Percentiles rank a stretch among this genome's conserved stretches.
phyloP scores from a whole-genome alignment of 1,284 basidiomycete genomes.

The Leccinum pachyderme region DNA sequence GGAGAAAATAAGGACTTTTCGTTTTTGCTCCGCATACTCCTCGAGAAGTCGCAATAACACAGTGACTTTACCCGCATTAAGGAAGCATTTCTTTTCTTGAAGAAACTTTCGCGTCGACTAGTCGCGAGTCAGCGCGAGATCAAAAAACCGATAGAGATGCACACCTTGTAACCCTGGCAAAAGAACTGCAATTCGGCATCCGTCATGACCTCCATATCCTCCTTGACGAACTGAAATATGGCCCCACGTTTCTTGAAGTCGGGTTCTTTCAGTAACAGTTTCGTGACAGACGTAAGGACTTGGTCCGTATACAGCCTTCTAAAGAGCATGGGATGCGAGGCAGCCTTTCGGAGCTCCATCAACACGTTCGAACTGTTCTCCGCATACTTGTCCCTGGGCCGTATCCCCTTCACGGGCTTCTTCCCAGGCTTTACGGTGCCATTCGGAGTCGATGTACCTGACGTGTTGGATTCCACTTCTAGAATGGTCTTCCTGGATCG shows the following conservation, averaged over 20 bases:
- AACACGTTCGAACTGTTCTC: slow-evolving; percentile 88
- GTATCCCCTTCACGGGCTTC: slow-evolving; percentile 43
- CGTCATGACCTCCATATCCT: slow-evolving; percentile 94
- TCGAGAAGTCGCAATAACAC: slow-evolving; percentile 73
- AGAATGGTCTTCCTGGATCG: slow-evolving; percentile 82
- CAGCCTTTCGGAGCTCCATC: slow-evolving; percentile 95
- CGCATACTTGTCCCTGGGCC: slow-evolving; percentile 62
- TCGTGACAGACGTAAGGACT: slow-evolving; percentile 73
- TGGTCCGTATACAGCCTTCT: slow-evolving; percentile 81
- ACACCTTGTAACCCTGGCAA: slow-evolving; percentile 78
- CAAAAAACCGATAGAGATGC: not conserved
- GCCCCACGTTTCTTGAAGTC: slow-evolving; percentile 83
- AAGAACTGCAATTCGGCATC: slow-evolving; percentile 90
- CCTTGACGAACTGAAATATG: slow-evolving; percentile 78
- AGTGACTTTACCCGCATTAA: slow-evolving; percentile 88
- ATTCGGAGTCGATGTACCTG: slow-evolving; percentile 37
- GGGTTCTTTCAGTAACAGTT: slow-evolving; percentile 85
- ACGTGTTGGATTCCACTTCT: slow-evolving; percentile 45
- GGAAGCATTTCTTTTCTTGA: slow-evolving; percentile 74
- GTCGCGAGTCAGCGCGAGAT: slow-evolving; percentile 7
- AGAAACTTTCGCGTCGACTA: slow-evolving; percentile 81
- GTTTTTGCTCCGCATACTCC: slow-evolving; percentile 66
- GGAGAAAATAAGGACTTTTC: slow-evolving; percentile 91
- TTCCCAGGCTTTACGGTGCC: slow-evolving; percentile 39
- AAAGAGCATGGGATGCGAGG: slow-evolving; percentile 96